Conservation (phyloP, 177 flowering plant species). For the Vitis hybrid region DNA sequence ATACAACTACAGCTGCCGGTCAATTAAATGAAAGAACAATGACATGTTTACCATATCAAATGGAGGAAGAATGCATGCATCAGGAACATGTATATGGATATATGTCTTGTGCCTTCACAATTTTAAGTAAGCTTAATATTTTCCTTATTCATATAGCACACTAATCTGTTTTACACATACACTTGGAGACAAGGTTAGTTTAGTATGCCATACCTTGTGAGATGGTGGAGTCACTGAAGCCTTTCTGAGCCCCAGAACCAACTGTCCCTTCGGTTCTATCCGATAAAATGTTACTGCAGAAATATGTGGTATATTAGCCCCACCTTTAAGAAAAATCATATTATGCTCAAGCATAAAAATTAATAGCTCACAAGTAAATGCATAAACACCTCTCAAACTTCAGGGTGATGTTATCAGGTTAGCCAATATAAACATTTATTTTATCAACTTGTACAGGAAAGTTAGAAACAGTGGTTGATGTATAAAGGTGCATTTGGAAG, state of each 20-base stretch:
- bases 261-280: constrained; percentile 24
- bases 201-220: constrained; percentile 3
- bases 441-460: neutral
- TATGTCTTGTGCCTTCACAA: neutral
- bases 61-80: neutral
- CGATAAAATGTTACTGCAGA: constrained; percentile 28
- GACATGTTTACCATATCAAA: too few species aligned
- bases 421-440: neutral
- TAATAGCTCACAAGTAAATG: neutral
- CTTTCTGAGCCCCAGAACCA: constrained; percentile 28
- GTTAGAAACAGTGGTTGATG: neutral
- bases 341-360: neutral
- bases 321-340: neutral
- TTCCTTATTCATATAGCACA: neutral
- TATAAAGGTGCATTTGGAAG: neutral
- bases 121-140: neutral
- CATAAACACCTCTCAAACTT: neutral
- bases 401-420: neutral
- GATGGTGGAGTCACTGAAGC: constrained; percentile 1
- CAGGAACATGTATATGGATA: neutral
- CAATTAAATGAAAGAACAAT: too few species aligned
- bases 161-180: neutral
- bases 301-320: neutral
- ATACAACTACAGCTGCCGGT: too few species aligned
- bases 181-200: neutral